Conservation (phyloP, 2,329 filamentous ascomycete genomes). For the Stachybotrys elegans region DNA sequence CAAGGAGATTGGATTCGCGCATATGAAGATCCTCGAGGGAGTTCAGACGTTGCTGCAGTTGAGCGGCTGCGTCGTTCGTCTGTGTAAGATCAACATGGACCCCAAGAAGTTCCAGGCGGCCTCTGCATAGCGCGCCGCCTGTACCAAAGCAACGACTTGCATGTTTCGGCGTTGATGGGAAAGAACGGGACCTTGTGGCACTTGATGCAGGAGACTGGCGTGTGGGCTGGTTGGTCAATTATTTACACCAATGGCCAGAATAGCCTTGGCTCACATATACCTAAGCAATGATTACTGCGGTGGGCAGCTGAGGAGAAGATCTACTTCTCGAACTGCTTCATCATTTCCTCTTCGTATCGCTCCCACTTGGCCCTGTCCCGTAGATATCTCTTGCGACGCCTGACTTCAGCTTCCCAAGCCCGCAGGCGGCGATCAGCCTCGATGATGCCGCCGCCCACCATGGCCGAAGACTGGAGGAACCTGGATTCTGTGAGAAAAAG, state of each 20-base stretch:
- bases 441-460: constrained; percentile 74
- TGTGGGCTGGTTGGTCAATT: no score
- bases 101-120: constrained; percentile 65
- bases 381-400: constrained; percentile 58
- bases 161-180: constrained; percentile 29
- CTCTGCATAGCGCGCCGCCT: constrained; percentile 32
- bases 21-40: constrained; percentile 98
- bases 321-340: constrained; percentile 35
- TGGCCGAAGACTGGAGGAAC: constrained; percentile 79
- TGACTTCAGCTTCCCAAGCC: constrained; percentile 59
- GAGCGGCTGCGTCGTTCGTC: constrained; percentile 82
- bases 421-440: constrained; percentile 67
- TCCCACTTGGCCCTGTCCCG: constrained; percentile 66
- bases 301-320: no score
- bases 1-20: constrained; percentile 96
- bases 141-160: constrained; percentile 17
- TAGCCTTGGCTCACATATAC: no score
- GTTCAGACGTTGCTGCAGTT: constrained; percentile 93
- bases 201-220: no score
- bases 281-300: no score
- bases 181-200: constrained; percentile 7
- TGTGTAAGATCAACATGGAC: constrained; percentile 97
- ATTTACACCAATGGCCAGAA: no score
- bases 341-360: constrained; percentile 57
- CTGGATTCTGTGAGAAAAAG: constrained; percentile 33